Evolutionary conservation across 495 filamentous ascomycete species (phyloP).

Genomic region (Penicillium paradoxum): DNA sequence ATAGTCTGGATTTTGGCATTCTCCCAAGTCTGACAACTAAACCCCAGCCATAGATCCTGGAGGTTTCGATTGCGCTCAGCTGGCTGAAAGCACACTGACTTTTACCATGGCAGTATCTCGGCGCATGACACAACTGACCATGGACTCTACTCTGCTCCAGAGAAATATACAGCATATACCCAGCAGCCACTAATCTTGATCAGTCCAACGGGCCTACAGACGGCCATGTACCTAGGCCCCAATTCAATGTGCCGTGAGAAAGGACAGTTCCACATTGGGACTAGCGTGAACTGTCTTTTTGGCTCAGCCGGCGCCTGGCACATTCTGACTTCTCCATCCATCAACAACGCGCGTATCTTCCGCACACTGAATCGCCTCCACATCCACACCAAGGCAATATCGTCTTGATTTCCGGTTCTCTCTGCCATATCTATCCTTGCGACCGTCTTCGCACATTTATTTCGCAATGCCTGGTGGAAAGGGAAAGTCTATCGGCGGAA

Average conservation of each 20-base stretch:
- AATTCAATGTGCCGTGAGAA: not conserved
- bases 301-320: conserved; percentile 39
- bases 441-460: conserved; percentile 22
- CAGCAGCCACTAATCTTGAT: not conserved
- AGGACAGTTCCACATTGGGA: conserved; percentile 28
- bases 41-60: not conserved
- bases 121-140: not conserved
- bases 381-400: conserved; percentile 31
- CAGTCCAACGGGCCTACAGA: not conserved
- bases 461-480: conserved; percentile 77
- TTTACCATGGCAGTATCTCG: not conserved
- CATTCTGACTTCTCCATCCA: conserved; percentile 48
- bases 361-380: conserved; percentile 29
- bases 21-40: not conserved
- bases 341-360: conserved; percentile 45
- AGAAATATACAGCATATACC: not conserved
- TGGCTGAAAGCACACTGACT: not conserved
- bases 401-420: conserved; percentile 15
- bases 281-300: conserved; percentile 41
- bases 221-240: not conserved
- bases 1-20: not conserved
- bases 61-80: not conserved
- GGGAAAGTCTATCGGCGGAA: conserved; percentile 91
- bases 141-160: not conserved
- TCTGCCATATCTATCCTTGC: conserved; percentile 25